Base-by-base conservation (phyloP, 192 early-diverging fungal genomes). In the Backusella sp. region DNA sequence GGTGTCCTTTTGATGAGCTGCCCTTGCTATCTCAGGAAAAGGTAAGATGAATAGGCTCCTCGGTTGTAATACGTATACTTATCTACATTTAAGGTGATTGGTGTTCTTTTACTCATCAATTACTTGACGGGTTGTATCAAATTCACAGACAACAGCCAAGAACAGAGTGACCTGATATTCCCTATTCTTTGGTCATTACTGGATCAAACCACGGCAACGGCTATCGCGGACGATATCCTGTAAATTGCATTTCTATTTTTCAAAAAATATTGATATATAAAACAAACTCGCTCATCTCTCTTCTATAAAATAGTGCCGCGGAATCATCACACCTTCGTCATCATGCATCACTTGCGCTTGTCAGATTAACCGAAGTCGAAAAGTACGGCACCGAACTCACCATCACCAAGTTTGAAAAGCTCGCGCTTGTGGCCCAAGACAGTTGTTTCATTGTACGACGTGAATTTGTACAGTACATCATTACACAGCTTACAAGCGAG, bases 381-480 rank as follows among this genome's bases (percentile, higher is more conserved):
- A 77, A 79, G 12, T 92, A 91, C 73, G 86, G 87, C 21, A 71
- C 79, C 34, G 71, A 88, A 69, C 79, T 95, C 7, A 80, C 86
- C 6, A 80, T 88, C 0, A 34, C 79, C 0, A 88, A 96, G 35
- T 83, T 90, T 67, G 78, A 85, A 70, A 84, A 83, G 19, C 72
- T 97, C 36, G 86, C 87, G n/a, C 79, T 93, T 37, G 82, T 88
- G 8, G 80, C 90, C 35, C 92, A 94, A 73, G 95, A 96, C 79
- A 83, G 92, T 6, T 90, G 92, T 75, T 96, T 86, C 76, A 86
- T 94, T 75, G 94, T 97, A 36, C 92, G 97, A 6, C 85, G 89
- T 37, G 79, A 83, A 1, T 90, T 97, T 66, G 78, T 91, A 34
- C 84, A 89, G 5, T 89, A 90, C 71, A 83, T 99, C 49, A 83